These are phyloP conservation scores for Rutidosis leptorrhynchoides DNA, from an alignment of 129 eudicot genomes.

Conservation along the genomic window DNA sequence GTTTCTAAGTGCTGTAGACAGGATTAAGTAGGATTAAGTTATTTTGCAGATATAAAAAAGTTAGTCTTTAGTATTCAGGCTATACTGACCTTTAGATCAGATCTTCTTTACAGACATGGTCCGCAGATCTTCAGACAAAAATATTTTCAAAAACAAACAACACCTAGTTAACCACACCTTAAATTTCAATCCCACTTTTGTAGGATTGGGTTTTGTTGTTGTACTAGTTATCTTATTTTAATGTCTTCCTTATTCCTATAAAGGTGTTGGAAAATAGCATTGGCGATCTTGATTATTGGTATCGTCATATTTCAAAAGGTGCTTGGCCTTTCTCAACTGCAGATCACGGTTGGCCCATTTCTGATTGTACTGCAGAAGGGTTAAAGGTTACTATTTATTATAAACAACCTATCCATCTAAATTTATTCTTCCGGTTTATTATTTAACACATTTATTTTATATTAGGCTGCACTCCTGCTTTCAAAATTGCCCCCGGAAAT, in stretches of 20 bases:
- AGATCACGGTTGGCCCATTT: conserved; percentile 99
- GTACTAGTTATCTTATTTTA: neutral
- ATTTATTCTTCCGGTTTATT: neutral
- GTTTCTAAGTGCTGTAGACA: no score
- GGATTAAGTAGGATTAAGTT: no score
- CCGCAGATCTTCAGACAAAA: no score
- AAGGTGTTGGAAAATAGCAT: conserved; percentile 80
- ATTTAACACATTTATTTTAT: conserved; percentile 12
- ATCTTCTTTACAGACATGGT: no score
- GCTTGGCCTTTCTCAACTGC: conserved; percentile 98
- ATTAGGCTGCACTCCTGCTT: conserved; percentile 66
- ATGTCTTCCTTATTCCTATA: conserved; percentile 10
- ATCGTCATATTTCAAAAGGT: conserved; percentile 95
- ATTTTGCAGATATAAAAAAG: no score
- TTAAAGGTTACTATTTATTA: conserved; percentile 52
- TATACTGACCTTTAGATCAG: no score
- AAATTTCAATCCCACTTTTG: neutral
- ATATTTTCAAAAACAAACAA: no score
- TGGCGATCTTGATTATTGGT: conserved; percentile 75
- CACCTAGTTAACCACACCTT: no score
- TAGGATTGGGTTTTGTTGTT: no score
- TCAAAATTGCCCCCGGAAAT: conserved; percentile 68
- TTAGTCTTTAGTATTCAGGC: no score
- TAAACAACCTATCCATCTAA: conserved; percentile 1
- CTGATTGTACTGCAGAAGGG: conserved; percentile 98